phyloP scores from a whole-genome alignment of 2,329 filamentous ascomycete genomes.

The Pseudogymnoascus sp. region DNA sequence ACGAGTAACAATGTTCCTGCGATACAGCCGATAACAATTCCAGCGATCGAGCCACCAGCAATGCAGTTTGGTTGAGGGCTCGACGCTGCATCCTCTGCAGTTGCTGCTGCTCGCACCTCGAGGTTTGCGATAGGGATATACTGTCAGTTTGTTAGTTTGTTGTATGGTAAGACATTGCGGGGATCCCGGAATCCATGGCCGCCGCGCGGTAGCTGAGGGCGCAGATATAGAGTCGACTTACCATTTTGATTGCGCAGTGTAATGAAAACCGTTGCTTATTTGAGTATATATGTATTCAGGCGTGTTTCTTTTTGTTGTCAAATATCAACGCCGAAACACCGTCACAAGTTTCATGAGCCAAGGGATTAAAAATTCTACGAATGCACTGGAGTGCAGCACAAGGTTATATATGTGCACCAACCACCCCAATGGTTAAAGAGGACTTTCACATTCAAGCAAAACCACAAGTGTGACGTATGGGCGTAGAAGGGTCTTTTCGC shows the following conservation, averaged over 20 bases:
- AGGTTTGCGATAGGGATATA: constrained; percentile 9
- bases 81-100: not conserved
- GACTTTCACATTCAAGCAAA: not conserved
- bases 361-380: not conserved
- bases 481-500: not conserved
- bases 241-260: not conserved
- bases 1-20: not conserved
- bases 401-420: constrained; percentile 3
- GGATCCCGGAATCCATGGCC: not conserved
- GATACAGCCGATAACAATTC: constrained; percentile 11
- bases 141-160: not conserved
- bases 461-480: not conserved
- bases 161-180: not conserved
- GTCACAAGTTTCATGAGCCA: not conserved
- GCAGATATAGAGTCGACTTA: not conserved
- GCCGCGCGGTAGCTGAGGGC: not conserved
- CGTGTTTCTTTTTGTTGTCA: not conserved
- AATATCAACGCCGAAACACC: not conserved
- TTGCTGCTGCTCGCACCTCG: not conserved
- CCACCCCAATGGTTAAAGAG: not conserved
- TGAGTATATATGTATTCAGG: not conserved
- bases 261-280: not conserved
- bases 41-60: constrained; percentile 6
- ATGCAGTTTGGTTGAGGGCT: constrained; percentile 9
- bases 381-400: not conserved